Percentiles rank a stretch among this genome's conserved stretches.
Evolutionary conservation across 2,329 filamentous ascomycete species (phyloP).

Genomic region (Capronia americana): DNA sequence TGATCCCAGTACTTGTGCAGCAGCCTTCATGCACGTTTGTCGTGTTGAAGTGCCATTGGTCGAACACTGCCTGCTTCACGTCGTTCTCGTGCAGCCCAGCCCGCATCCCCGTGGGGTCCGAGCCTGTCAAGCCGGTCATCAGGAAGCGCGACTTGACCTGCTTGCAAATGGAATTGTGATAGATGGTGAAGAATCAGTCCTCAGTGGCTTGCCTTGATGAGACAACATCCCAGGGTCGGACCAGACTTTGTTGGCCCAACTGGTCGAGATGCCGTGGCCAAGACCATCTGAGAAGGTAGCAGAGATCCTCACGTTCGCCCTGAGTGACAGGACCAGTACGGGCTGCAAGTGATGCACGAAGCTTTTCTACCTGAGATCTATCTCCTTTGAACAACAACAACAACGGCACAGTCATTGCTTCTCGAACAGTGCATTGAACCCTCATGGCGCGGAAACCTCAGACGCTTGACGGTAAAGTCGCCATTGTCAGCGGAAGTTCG

Average conservation of each 20-base stretch:
- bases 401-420: background rate
- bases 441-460: conserved; percentile 21
- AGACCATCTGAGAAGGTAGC: background rate
- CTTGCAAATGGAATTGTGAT: background rate
- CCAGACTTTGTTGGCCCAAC: background rate
- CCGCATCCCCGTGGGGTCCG: background rate
- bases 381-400: background rate
- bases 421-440: background rate
- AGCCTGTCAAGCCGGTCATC: background rate
- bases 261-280: background rate
- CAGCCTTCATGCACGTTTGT: background rate
- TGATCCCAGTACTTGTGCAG: background rate
- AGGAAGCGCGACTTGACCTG: background rate
- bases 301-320: background rate
- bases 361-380: background rate
- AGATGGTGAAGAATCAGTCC: background rate
- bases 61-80: background rate
- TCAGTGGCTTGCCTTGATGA: background rate
- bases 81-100: background rate
- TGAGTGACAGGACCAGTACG: background rate
- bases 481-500: conserved; percentile 59
- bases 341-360: background rate
- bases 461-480: conserved; percentile 37
- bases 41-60: background rate
- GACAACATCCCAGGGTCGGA: background rate